Evolutionary conservation across 805 yeast species (phyloP).

Genomic region (Jamesozyma rosinii): DNA sequence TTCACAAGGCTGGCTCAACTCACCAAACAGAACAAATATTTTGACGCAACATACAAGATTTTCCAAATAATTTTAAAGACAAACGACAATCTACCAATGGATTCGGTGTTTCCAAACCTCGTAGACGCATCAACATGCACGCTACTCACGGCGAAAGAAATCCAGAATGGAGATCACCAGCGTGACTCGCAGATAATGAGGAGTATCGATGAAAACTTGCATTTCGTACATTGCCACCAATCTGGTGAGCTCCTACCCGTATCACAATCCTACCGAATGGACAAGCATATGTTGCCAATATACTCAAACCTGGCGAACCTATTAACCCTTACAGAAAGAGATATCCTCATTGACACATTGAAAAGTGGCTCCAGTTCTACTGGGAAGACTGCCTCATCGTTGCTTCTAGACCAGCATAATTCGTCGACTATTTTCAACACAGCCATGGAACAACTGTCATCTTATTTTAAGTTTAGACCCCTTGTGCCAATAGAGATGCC

Average conservation of each 20-base stretch:
- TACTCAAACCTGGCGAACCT: conserved; percentile 6
- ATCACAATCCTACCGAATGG: neutral
- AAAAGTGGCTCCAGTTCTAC: neutral
- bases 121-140: conserved; percentile 47
- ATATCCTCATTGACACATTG: conserved; percentile 1
- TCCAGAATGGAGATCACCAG: conserved; percentile 29
- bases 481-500: conserved; percentile 27
- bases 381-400: no score
- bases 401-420: neutral
- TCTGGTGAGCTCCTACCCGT: conserved; percentile 10
- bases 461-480: conserved; percentile 39
- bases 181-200: conserved; percentile 32
- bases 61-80: conserved; percentile 33
- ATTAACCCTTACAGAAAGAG: conserved; percentile 5
- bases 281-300: conserved; percentile 3
- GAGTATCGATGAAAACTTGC: conserved; percentile 25
- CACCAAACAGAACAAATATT: conserved; percentile 40
- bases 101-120: conserved; percentile 36
- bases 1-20: conserved; percentile 44
- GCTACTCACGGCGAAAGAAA: conserved; percentile 22
- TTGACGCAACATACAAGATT: conserved; percentile 40
- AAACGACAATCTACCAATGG: conserved; percentile 29
- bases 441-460: conserved; percentile 33
- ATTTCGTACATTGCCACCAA: conserved; percentile 31
- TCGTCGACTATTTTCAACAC: conserved; percentile 25